phyloP scores from a whole-genome alignment of 2,329 filamentous ascomycete species.

The Ilyonectria destructans region DNA sequence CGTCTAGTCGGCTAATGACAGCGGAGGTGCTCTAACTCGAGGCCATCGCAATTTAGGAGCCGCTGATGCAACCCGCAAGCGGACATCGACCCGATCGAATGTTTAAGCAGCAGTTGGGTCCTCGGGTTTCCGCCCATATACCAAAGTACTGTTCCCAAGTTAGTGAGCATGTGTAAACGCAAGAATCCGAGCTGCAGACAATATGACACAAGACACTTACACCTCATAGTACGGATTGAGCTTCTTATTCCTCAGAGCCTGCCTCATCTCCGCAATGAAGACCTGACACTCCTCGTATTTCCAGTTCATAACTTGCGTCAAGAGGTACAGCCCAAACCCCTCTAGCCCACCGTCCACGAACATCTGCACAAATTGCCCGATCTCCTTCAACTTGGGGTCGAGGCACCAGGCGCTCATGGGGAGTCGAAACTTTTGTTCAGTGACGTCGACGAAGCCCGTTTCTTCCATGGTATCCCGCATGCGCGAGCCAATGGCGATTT shows the following conservation, averaged over 20 bases:
- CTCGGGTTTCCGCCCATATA: conserved; percentile 32
- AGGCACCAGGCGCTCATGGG: conserved; percentile 33
- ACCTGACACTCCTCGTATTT: conserved; percentile 33
- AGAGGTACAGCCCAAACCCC: conserved; percentile 29
- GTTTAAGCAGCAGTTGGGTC: conserved; percentile 2
- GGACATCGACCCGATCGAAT: no score
- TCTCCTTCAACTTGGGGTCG: conserved; percentile 35
- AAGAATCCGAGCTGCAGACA: neutral
- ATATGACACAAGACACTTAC: conserved; percentile 24
- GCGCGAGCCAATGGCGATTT: conserved; percentile 36
- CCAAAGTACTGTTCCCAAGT: conserved; percentile 26
- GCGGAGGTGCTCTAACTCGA: no score
- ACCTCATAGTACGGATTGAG: conserved; percentile 34
- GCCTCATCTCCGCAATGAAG: conserved; percentile 36
- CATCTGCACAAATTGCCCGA: conserved; percentile 35
- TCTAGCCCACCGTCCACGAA: conserved; percentile 33
- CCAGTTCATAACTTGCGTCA: conserved; percentile 36
- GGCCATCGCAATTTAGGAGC: no score
- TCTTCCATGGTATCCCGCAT: conserved; percentile 35
- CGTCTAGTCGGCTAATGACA: no score
- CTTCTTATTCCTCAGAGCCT: conserved; percentile 34
- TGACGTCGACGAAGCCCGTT: conserved; percentile 31
- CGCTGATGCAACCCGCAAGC: no score
- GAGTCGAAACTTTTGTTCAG: conserved; percentile 34
- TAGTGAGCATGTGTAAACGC: conserved; percentile 2